Evolutionary conservation across 2,329 filamentous ascomycete genomes (phyloP), one percentile per base, ranked within the genome.

Genomic region (Xylariaceae sp.): DNA sequence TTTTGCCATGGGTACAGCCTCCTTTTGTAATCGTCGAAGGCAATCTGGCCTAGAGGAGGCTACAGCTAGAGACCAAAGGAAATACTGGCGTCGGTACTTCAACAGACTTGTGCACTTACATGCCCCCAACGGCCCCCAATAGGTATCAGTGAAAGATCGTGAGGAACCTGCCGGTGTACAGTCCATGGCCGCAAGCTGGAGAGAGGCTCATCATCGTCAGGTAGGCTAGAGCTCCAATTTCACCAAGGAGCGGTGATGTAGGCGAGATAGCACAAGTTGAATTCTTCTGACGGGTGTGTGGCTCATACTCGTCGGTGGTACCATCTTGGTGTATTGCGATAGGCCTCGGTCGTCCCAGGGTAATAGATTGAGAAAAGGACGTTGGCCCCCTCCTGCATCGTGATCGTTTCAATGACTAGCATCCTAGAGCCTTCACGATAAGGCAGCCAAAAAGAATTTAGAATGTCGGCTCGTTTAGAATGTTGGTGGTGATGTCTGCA

Each of bases 261-360:
- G 40, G 46, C 34, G 17, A 29, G 34, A 12, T 43, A 4, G 36
- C 28, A 17, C 21, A 12, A 28, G 24, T 5, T 46, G 21, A 41
- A 19, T 12, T 3, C 12, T 41, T 29, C 4, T 5, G 19, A 29
- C 28, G 24, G 33, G 29, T 23, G 21, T 14, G 33, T 29, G 16
- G 28, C 36, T 46, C 12, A 29, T 46, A 46, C 46, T 51, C 19
- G 47, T 31, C 16, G 16, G 17, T 34, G 17, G n/a, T n/a, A 31
- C 6, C 11, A 8, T 26, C 28, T 45, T 51, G 46, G 46, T 51
- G 53, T 56, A 28, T 24, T 50, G 46, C 40, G 53, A 51, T 56
- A 51, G 53, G 53, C 16, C 26, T 34, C 34, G 40, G 28, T 7
- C 14, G 8, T 11, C 11, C 9, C 23, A 43, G n/a, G 12, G 14